A percentile compares a stretch with the other conserved stretches of the same genome.
These are phyloP conservation scores for Phytophthora hibernalis DNA, from an alignment of 352 stramenopile species.

Conservation along the genomic window DNA sequence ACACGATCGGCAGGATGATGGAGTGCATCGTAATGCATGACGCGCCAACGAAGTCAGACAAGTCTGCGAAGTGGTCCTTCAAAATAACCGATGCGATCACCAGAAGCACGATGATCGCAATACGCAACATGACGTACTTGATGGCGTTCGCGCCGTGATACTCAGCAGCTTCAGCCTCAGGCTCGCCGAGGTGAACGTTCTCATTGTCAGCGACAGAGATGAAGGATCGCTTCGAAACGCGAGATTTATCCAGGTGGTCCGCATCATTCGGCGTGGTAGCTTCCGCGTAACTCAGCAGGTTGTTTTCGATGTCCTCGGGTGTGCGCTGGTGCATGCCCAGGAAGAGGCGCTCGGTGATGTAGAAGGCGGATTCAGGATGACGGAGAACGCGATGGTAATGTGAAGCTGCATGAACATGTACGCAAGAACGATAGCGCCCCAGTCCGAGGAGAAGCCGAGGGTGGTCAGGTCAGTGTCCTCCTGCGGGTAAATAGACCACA, in stretches of 20 bases:
- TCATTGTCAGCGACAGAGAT: conserved; percentile 39
- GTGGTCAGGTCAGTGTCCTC: conserved; percentile 17
- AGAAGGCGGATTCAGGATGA: conserved; percentile 29
- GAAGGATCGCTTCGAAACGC: conserved; percentile 25
- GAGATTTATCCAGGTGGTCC: conserved; percentile 22
- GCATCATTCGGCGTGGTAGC: conserved; percentile 13
- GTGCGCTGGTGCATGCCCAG: conserved; percentile 23
- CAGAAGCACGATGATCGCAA: conserved; percentile 29
- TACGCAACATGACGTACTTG: conserved; percentile 34
- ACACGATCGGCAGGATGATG: conserved; percentile 29
- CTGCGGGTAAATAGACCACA: conserved; percentile 24
- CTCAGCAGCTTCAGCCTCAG: conserved; percentile 26
- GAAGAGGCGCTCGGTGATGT: conserved; percentile 27
- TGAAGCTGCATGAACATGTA: conserved; percentile 31
- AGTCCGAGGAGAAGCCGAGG: conserved; percentile 19
- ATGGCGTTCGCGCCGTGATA: conserved; percentile 30
- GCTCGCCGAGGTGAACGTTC: conserved; percentile 25
- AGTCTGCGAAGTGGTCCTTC: conserved; percentile 35
- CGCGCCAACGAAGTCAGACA: conserved; percentile 36
- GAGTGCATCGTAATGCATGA: conserved; percentile 38
- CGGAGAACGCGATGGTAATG: conserved; percentile 25
- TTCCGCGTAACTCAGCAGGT: conserved; percentile 23
- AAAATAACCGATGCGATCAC: conserved; percentile 30
- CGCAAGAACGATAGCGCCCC: conserved; percentile 21
- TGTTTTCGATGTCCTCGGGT: conserved; percentile 22